phyloP scores from a whole-genome alignment of 2,329 filamentous ascomycete species.

The Sclerotinia spermophila region DNA sequence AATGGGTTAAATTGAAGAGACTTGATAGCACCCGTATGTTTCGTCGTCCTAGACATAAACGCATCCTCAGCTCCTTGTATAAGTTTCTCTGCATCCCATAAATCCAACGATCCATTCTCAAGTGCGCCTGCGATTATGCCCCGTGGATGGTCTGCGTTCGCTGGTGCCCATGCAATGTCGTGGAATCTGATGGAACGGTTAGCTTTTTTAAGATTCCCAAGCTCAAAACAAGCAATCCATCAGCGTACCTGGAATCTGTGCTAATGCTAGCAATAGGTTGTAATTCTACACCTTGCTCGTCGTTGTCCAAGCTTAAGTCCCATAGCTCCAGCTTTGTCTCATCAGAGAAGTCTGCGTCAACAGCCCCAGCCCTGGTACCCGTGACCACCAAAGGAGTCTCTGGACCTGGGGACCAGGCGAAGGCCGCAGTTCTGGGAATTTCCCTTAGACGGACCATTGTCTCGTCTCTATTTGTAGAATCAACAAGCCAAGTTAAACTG shows the following conservation, averaged over 20 bases:
- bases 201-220: conserved; percentile 10
- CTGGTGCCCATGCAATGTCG: conserved; percentile 90
- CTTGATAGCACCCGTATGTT: conserved; percentile 91
- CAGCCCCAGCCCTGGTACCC: conserved; percentile 89
- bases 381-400: conserved; percentile 81
- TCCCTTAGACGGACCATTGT: conserved; percentile 93
- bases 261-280: conserved; percentile 79
- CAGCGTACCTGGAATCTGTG: conserved; percentile 80
- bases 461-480: conserved; percentile 21
- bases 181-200: conserved; percentile 68
- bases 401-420: conserved; percentile 88
- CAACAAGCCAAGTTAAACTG: conserved; percentile 18
- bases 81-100: conserved; percentile 83
- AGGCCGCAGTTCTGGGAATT: conserved; percentile 93
- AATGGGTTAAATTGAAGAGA: conserved; percentile 94
- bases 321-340: conserved; percentile 95
- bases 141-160: conserved; percentile 70
- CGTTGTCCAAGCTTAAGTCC: conserved; percentile 81
- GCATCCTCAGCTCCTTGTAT: conserved; percentile 61
- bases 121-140: conserved; percentile 94
- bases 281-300: conserved; percentile 74
- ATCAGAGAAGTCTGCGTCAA: conserved; percentile 96
- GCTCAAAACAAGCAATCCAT: not conserved
- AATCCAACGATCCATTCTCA: conserved; percentile 87
- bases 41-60: conserved; percentile 79